A percentile compares a stretch with the other conserved stretches of the same genome.
Evolutionary conservation across 306 rosid genomes (phyloP).

Genomic region (Castanea crenata): DNA sequence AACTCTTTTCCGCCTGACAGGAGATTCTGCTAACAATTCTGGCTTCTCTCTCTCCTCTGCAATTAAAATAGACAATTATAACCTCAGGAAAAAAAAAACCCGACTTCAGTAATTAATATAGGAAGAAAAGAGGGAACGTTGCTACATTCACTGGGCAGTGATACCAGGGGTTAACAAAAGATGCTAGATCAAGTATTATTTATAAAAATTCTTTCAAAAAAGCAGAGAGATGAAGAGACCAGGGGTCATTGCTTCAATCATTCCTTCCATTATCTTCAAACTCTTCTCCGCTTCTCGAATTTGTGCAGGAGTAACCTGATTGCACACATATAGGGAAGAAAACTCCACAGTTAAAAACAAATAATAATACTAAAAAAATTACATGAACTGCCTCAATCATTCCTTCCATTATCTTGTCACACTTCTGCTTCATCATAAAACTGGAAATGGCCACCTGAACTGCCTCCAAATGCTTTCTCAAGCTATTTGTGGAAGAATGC

Average conservation of each 20-base stretch:
- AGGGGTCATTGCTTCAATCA: constrained; percentile 97
- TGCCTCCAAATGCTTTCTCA: not conserved
- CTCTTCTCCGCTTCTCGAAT: constrained; percentile 98
- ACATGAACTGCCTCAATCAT: not conserved
- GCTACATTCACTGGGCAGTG: not conserved
- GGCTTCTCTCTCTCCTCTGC: constrained; percentile 98
- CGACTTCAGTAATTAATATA: not conserved
- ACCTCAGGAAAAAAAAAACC: not conserved
- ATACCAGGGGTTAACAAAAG: not conserved
- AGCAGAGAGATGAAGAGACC: constrained; percentile 43
- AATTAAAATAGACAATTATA: constrained; percentile 28
- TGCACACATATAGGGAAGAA: constrained; percentile 7
- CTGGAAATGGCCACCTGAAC: not conserved
- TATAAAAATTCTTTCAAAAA: constrained; percentile 4
- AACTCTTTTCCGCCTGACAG: constrained; percentile 80
- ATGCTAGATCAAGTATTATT: constrained; percentile 12
- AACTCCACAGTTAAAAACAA: constrained; percentile 7
- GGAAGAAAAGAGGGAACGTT: not conserved
- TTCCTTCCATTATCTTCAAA: constrained; percentile 81
- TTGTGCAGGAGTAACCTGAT: constrained; percentile 95
- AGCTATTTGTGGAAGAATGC: not conserved
- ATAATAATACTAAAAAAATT: not conserved
- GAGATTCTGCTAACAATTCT: constrained; percentile 89
- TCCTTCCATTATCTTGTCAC: not conserved
- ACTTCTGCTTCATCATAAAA: constrained; percentile 3